Evolutionary conservation across 1,284 basidiomycete genomes (phyloP).

Genomic region (Anthracocystis walkeri): DNA sequence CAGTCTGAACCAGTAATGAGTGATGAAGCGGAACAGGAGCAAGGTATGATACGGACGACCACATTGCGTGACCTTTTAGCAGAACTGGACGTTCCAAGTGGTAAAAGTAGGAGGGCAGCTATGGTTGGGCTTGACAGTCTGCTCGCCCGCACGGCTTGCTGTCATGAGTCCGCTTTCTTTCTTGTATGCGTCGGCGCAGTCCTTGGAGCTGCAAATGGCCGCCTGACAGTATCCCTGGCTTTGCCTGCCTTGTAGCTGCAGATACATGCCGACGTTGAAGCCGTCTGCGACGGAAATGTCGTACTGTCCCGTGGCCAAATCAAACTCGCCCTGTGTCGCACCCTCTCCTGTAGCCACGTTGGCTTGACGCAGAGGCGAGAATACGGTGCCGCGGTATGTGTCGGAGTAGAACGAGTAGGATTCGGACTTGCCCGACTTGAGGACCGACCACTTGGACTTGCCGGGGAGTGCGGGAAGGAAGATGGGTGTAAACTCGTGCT

Average conservation of each 20-base stretch:
- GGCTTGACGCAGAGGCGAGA: conserved; percentile 40
- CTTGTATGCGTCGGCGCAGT: conserved; percentile 47
- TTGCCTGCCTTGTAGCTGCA: conserved; percentile 33
- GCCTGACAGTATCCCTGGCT: conserved; percentile 35
- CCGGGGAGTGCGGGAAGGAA: conserved; percentile 45
- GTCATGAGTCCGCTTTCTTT: conserved; percentile 32
- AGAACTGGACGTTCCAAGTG: conserved; percentile 48
- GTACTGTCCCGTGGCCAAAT: conserved; percentile 33
- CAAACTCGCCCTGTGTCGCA: conserved; percentile 44
- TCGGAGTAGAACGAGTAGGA: conserved; percentile 45
- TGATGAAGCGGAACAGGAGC: not conserved
- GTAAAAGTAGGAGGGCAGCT: conserved; percentile 41
- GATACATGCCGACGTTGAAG: conserved; percentile 40
- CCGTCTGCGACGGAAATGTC: conserved; percentile 49
- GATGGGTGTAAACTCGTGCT: conserved; percentile 47
- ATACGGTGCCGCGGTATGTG: conserved; percentile 44
- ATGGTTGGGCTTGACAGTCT: conserved; percentile 47
- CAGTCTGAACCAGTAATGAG: not conserved
- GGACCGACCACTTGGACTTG: conserved; percentile 22
- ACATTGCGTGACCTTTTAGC: conserved; percentile 9
- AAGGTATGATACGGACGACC: not conserved
- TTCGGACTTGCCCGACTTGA: conserved; percentile 29
- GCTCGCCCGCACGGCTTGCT: conserved; percentile 13
- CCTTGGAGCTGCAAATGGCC: conserved; percentile 24
- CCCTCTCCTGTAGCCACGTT: conserved; percentile 33